Conservation (phyloP, 306 rosid genomes). For the Vigna hirtella region DNA sequence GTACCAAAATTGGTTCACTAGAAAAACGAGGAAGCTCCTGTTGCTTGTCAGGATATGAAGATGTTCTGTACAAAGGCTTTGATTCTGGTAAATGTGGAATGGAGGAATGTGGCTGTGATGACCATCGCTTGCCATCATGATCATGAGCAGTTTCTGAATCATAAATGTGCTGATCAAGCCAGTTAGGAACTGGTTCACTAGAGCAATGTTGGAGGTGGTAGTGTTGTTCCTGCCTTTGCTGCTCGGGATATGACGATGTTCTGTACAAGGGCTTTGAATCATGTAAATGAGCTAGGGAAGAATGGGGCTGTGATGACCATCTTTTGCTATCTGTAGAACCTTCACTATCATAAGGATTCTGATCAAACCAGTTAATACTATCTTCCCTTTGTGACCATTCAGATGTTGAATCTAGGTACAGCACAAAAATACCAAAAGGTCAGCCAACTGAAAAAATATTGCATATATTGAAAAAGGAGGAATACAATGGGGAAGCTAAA, state of each 20-base stretch:
- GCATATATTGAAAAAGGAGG: conserved; percentile 12
- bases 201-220: conserved; percentile 60
- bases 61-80: conserved; percentile 58
- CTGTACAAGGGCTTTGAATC: conserved; percentile 75
- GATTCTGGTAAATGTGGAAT: conserved; percentile 40
- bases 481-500: not conserved
- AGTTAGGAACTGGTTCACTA: conserved; percentile 71
- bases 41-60: conserved; percentile 61
- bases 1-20: conserved; percentile 57
- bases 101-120: conserved; percentile 61
- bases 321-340: conserved; percentile 45
- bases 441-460: conserved; percentile 27
- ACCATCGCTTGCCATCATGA: conserved; percentile 57
- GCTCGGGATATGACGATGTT: conserved; percentile 94
- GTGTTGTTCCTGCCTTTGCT: conserved; percentile 55
- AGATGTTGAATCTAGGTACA: conserved; percentile 52
- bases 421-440: conserved; percentile 30
- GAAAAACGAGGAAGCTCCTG: conserved; percentile 58
- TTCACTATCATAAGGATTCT: conserved; percentile 52
- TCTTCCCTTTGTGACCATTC: conserved; percentile 65
- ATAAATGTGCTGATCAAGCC: conserved; percentile 58
- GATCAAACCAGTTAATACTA: conserved; percentile 49
- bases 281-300: conserved; percentile 43
- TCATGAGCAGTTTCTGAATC: conserved; percentile 52
- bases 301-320: conserved; percentile 79